phyloP scores from a whole-genome alignment of 2,329 filamentous ascomycete genomes.

The Leptographium radiaticola region DNA sequence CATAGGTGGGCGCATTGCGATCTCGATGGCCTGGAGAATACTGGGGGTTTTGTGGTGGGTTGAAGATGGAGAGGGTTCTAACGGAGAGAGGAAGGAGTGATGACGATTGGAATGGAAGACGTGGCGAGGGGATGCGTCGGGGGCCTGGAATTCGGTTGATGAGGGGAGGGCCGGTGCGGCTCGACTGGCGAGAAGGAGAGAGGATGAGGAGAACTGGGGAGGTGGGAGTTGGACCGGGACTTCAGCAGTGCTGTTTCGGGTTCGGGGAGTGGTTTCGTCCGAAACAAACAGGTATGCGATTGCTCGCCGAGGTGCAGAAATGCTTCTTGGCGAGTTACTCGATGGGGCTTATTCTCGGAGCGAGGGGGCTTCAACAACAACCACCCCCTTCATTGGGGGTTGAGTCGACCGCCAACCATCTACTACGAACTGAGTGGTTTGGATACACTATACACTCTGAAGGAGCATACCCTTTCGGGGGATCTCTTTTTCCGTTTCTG shows the following conservation, averaged over 20 bases:
- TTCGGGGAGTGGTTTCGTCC: slow-evolving; percentile 69
- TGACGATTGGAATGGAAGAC: not conserved
- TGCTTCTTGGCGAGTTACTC: slow-evolving; percentile 62
- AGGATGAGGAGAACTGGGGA: slow-evolving; percentile 15
- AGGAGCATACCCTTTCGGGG: not conserved
- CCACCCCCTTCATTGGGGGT: slow-evolving; percentile 20
- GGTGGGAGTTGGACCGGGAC: not conserved
- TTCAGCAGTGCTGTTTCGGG: slow-evolving; percentile 17
- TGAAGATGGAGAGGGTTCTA: not conserved
- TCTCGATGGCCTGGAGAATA: slow-evolving; percentile 5
- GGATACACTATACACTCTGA: slow-evolving; percentile 10
- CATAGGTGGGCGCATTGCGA: slow-evolving; percentile 3
- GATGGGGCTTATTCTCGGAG: slow-evolving; percentile 99
- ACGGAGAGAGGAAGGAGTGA: slow-evolving; percentile 9
- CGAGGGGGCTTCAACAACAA: slow-evolving; percentile 51
- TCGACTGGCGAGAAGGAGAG: slow-evolving; percentile 3
- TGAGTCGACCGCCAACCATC: slow-evolving; percentile 12
- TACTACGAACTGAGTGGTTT: slow-evolving; percentile 15
- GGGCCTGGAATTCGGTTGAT: not conserved
- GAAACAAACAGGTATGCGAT: slow-evolving; percentile 96
- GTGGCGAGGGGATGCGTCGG: not conserved
- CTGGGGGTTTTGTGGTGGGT: not conserved
- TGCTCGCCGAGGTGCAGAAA: slow-evolving; percentile 37
- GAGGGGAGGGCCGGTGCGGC: slow-evolving; percentile 3
- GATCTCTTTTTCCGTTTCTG: not conserved